A percentile compares a stretch with the other conserved stretches of the same genome.
These are phyloP conservation scores for Cinchona pubescens DNA, from an alignment of 257 asterid species.

Conservation along the genomic window DNA sequence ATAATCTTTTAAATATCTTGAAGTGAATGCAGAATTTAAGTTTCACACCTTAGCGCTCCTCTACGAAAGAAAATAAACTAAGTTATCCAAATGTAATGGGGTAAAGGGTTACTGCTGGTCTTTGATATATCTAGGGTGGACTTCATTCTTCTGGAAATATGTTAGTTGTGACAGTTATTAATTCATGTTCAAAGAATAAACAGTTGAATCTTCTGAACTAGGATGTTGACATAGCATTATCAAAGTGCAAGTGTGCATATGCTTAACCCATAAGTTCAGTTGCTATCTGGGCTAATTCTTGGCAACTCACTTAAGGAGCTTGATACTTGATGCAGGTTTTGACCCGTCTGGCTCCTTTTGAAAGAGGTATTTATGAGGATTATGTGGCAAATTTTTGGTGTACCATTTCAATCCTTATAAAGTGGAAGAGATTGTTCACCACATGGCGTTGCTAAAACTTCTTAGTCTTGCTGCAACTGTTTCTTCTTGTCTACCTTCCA, in stretches of 20 bases:
- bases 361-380: constrained; percentile 96
- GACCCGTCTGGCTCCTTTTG: constrained; percentile 92
- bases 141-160: neutral
- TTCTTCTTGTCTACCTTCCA: constrained; percentile 74
- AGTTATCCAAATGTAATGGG: neutral
- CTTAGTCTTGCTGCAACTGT: constrained; percentile 73
- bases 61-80: neutral
- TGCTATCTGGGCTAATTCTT: neutral
- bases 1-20: neutral
- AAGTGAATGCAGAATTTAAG: neutral
- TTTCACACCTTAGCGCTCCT: neutral
- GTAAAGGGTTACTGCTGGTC: neutral
- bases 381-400: constrained; percentile 99
- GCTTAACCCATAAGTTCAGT: neutral
- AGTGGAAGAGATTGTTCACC: constrained; percentile 91
- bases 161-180: neutral
- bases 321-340: constrained; percentile 68
- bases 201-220: neutral
- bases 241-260: neutral
- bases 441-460: constrained; percentile 58
- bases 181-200: neutral
- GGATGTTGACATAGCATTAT: no score
- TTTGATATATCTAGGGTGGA: neutral
- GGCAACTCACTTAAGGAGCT: neutral
- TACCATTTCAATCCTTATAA: constrained; percentile 66